Base-by-base conservation (phyloP, 345 rosid species). In the Xanthoceras sorbifolium region DNA sequence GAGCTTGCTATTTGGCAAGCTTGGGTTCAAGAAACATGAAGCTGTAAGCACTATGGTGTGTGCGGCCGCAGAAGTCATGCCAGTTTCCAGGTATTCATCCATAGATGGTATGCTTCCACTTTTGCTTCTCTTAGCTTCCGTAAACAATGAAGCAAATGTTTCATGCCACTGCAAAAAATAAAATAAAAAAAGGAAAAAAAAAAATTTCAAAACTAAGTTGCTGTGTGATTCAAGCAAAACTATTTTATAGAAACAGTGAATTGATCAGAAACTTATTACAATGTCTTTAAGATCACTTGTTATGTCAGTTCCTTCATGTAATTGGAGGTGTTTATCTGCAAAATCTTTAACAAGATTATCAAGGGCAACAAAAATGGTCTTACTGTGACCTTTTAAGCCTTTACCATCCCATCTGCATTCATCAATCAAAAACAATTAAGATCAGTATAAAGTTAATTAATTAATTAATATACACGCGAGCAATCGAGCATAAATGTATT, bases 81-180 rank as follows among this genome's bases (percentile, higher is more conserved):
- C 92, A 3, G 75, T 85, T 70, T 54, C 66, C 11, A 90, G 74
- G 75, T 92, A 90, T 63, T 84, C 94, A 3, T 87, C 83, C 25
- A 67, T 76, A 14, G 86, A 50, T 31, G 88, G 85, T 12, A 72
- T 60, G 26, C 32, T 32, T 48, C 82, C 83, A 23, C 70, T 85
- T 84, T 66, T 83, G 77, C 90, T 86, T 90, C 91, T 89, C 54
- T 75, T 69, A 1, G 97, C 85, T 86, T 92, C 97, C 52, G 36
- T 57, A 31, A 85, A 82, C 97, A 90, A 90, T 18, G 94, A 77
- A 40, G 52, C 85, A 80, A 92, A 92, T 72, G 94, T 85, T 73
- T 90, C 93, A 9, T 42, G 9, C 97, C 94, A 92, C 97, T 92
- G 29, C 79, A 71, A 0, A 48, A 28, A 64, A n/a, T 12, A 4